Evolutionary conservation across 192 early-diverging fungal species (phyloP), one percentile per base, ranked within the genome.

Genomic region (Coemansia interrupta): DNA sequence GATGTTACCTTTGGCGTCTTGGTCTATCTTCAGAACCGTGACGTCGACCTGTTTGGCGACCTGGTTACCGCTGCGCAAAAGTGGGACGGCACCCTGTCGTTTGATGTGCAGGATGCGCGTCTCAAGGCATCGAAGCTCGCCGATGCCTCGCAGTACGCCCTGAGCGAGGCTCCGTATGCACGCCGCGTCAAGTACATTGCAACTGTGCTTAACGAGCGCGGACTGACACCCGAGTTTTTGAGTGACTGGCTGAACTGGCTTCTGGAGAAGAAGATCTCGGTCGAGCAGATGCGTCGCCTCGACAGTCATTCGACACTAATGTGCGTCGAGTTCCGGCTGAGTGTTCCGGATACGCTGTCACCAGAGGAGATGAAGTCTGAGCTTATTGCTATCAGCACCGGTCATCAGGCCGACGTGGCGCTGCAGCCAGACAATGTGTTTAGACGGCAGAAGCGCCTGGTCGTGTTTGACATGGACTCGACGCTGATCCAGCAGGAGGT

Each of bases 391-490:
- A 69, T 95, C 6, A 89, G 87, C 58, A 72, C 75, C 7, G 79
- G 65, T n/a, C 83, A 88, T 68, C 80, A 84, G 42, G 83, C 88
- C 0, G 92, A 93, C 68, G 89, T 96, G 6, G 92, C 92, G 11
- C 54, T 97, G 64, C 95, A 97, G 70, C 83, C 82, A 4, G 85
- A 92, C 77, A 89, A 92, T 54, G 90, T 96, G 7, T 96, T 89
- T 72, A 76, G 95, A 29, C 81, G 84, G 40, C 83, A 95, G 59
- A 96, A 96, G 74, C 85, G 96, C 41, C 82, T 99, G 53, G 94
- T 94, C 5, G 92, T 99, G 22, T 99, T 99, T 78, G 96, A 99
- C 76, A 99, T 99, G 96, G 96, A 99, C 72, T 96, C 93, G 4
- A 99, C 96, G 5, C 68, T 99, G 29, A 99, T 99, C 64, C 89